Base-by-base conservation (phyloP, 2,329 filamentous ascomycete species). In the Trichoderma guizhouense region DNA sequence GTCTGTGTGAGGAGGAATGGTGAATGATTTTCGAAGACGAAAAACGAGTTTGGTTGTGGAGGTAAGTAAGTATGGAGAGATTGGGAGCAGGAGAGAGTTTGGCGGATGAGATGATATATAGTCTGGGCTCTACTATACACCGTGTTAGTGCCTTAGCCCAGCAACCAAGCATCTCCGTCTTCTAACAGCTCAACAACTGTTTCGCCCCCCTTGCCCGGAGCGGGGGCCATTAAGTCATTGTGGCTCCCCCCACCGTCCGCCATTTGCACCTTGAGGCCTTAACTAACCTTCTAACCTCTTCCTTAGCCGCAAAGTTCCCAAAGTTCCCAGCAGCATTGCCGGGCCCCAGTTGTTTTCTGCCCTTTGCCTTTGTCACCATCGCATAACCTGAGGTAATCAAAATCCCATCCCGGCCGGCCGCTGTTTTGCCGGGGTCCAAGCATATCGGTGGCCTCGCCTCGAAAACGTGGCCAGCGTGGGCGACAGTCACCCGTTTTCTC, bases 211-310 rank as follows among this genome's bases (percentile, higher is more conserved):
- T 64, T 62, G 43, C 55, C 55, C 72, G 62, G 62, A 73, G 72
- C 69, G 69, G 69, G 69, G 72, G 55, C 72, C 39, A 71, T 73
- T 71, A 73, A 73, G 72, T 71, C 72, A 73, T 71, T 60, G 61
- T 65, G 67, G 69, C 63, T 24, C 57, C 34, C 26, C 62, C 43
- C 65, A 26, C 64, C n/a, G 24, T 26, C 43, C 65, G 34, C 34
- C 34, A 15, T 39, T 62, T 34, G 34, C 7, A 15, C 30, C 18
- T 28, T 43, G 60, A 62, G 60, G 60, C 60, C 60, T 43, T 39
- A 18, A 39, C 36, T 34, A 28, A 15, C 24, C 24, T 39, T 39
- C 7, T 18, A 5, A 26, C 26, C 51, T 18, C 26, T 28, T 28
- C 28, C 24, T 18, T 60, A n/a, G 26, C n/a, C 58, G 26, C 55